These are phyloP conservation scores for Astrothelium macrocarpum DNA, from an alignment of 495 filamentous ascomycete species.

Conservation along the genomic window DNA sequence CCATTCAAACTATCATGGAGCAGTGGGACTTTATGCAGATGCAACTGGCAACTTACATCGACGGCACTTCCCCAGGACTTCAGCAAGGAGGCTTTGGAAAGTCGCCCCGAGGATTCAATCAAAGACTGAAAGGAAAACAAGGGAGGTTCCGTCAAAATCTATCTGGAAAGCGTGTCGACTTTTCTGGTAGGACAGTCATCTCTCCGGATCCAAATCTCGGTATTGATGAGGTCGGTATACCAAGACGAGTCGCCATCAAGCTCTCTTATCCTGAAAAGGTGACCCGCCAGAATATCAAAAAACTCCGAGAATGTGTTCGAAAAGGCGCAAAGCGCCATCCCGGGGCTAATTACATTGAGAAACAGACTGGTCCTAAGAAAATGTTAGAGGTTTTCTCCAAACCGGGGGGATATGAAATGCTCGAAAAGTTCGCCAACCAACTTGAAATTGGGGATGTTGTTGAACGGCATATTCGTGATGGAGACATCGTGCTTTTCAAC, in stretches of 20 bases:
- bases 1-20: slow-evolving; percentile 86
- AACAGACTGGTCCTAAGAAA: slow-evolving; percentile 54
- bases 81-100: slow-evolving; percentile 59
- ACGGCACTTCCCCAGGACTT: slow-evolving; percentile 88
- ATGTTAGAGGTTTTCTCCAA: slow-evolving; percentile 42
- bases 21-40: slow-evolving; percentile 96
- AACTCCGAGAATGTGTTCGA: slow-evolving; percentile 58
- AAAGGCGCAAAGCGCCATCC: slow-evolving; percentile 73
- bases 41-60: slow-evolving; percentile 94
- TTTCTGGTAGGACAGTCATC: slow-evolving; percentile 94
- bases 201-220: slow-evolving; percentile 91
- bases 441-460: slow-evolving; percentile 79
- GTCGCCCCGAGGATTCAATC: slow-evolving; percentile 83
- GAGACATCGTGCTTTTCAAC: slow-evolving; percentile 96
- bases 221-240: slow-evolving; percentile 90
- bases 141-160: slow-evolving; percentile 94
- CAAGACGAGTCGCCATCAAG: slow-evolving; percentile 79
- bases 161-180: slow-evolving; percentile 97
- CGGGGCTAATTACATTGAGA: slow-evolving; percentile 73
- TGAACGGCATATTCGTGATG: slow-evolving; percentile 89
- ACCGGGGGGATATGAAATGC: slow-evolving; percentile 49
- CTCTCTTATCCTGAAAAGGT: slow-evolving; percentile 90
- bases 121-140: slow-evolving; percentile 92
- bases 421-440: slow-evolving; percentile 54
- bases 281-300: slow-evolving; percentile 70